Evolutionary conservation across 192 early-diverging fungal species (phyloP), one percentile per base, ranked within the genome.

Genomic region (Coemansia aciculifera): DNA sequence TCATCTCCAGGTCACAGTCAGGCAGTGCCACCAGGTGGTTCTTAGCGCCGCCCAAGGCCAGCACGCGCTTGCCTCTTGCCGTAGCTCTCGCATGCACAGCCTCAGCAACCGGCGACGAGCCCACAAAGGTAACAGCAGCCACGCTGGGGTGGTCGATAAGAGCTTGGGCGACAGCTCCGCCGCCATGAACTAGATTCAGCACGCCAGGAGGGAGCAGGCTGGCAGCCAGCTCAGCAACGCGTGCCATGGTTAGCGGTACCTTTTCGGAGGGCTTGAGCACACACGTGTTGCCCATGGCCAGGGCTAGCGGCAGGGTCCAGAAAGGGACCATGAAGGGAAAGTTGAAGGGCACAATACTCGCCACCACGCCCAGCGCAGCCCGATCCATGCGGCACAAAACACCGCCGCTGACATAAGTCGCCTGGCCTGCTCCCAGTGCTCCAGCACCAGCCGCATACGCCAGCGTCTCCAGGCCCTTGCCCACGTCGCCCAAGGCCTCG

Each of bases 311-410:
- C 12, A 93, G 63, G 7, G 92, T 89, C 92, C 92, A 94, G 79
- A 90, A 86, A 29, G 92, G 92, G 5, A 93, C 91, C 91, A 93
- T 93, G 66, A 91, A 86, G 5, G 92, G 92, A 69, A 93, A 93
- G 66, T 93, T 90, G 76, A 94, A 93, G 5, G 92, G 92, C 44
- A 92, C 92, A 8, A 94, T 91, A 3, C 87, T 85, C 10, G 78
- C 87, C n/a, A 91, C 90, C 21, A 93, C 92, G 10, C 92, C 92
- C 51, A 93, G 72, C 13, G 92, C 85, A 38, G 83, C 78, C 3
- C 86, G 79, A 39, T 84, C 83, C 62, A 92, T 91, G 42, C 79
- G 79, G 70, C 91, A 93, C 40, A 78, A 69, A 13, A 92, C 86
- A 7, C 90, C 89, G 56, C 87, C 75, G 37, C 85, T 86, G 12